Conservation (phyloP, 2,329 filamentous ascomycete species). For the Shiraia bambusicola region DNA sequence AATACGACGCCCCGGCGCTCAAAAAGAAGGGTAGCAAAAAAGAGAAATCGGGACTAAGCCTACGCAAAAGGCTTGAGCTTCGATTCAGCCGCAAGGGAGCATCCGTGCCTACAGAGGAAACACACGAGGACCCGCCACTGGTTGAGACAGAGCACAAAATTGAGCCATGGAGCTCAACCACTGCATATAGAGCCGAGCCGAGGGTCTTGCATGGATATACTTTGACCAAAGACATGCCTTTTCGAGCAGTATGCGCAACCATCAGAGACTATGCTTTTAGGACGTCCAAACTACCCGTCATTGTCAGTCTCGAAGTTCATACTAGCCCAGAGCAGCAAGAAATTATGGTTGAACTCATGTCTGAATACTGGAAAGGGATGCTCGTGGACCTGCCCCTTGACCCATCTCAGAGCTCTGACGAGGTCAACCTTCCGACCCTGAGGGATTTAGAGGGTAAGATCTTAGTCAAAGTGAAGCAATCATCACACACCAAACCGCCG, state of each 20-base stretch:
- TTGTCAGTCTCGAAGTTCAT: conserved; percentile 91
- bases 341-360: conserved; percentile 92
- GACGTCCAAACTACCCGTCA: conserved; percentile 73
- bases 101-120: conserved; percentile 22
- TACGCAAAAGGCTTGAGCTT: conserved; percentile 40
- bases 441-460: conserved; percentile 77
- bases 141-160: conserved; percentile 18
- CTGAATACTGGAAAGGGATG: conserved; percentile 76
- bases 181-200: conserved; percentile 59
- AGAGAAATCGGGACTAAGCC: conserved; percentile 30
- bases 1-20: conserved; percentile 17
- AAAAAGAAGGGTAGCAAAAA: conserved; percentile 25
- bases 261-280: conserved; percentile 79
- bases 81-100: conserved; percentile 34
- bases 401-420: conserved; percentile 42
- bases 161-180: conserved; percentile 37
- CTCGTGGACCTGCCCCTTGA: conserved; percentile 64
- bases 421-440: conserved; percentile 64
- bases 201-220: conserved; percentile 83
- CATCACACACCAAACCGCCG: conserved; percentile 38
- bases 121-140: conserved; percentile 7
- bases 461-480: conserved; percentile 55
- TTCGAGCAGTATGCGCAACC: conserved; percentile 80
- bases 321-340: conserved; percentile 80
- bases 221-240: conserved; percentile 79